These are phyloP conservation scores for Talaromyces liani DNA, from an alignment of 495 filamentous ascomycete species.

Conservation along the genomic window DNA sequence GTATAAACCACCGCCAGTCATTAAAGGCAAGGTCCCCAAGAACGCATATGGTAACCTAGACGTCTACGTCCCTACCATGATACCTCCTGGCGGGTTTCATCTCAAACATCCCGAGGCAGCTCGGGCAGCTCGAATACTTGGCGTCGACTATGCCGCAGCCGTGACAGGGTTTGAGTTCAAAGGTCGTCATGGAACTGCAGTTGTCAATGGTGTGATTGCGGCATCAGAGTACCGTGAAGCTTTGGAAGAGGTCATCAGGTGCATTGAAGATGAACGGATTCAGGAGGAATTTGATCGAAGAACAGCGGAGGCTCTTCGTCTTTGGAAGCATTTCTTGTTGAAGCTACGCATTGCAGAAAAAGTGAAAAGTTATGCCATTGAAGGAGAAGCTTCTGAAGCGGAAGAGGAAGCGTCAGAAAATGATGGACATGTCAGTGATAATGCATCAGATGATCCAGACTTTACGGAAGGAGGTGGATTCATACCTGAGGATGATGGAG, in stretches of 20 bases:
- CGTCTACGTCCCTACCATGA: constrained; percentile 86
- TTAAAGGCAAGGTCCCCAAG: constrained; percentile 67
- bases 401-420: constrained; percentile 19
- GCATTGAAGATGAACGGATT: constrained; percentile 53
- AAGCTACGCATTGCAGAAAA: constrained; percentile 72
- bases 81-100: constrained; percentile 75
- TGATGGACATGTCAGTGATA: constrained; percentile 15
- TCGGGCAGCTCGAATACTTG: constrained; percentile 65
- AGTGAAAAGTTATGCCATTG: constrained; percentile 54
- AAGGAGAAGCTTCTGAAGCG: constrained; percentile 33
- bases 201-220: constrained; percentile 68
- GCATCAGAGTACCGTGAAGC: constrained; percentile 63
- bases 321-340: constrained; percentile 73
- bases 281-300: constrained; percentile 50
- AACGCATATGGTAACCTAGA: constrained; percentile 89
- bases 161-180: constrained; percentile 85
- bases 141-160: constrained; percentile 81
- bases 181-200: constrained; percentile 73
- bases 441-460: constrained; percentile 17
- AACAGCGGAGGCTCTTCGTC: constrained; percentile 48
- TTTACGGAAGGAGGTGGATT: constrained; percentile 35
- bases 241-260: constrained; percentile 56
- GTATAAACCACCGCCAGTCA: constrained; percentile 69
- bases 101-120: constrained; percentile 57
- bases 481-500: constrained; percentile 40